Percentiles rank a stretch among this genome's conserved stretches.
Evolutionary conservation across 768 basidiomycete species (phyloP).

Genomic region (Imleria badia): DNA sequence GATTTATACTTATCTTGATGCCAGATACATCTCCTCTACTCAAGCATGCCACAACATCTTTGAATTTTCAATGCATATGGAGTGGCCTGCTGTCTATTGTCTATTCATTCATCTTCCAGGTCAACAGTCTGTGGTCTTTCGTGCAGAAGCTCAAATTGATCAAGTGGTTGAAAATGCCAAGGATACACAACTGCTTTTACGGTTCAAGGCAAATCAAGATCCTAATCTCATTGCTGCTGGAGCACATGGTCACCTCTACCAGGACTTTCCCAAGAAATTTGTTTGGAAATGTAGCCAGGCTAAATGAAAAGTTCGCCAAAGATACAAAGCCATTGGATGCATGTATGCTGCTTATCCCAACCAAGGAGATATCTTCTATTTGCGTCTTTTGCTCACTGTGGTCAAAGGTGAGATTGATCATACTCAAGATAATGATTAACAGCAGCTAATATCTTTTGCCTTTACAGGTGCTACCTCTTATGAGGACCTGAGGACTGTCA

Average conservation of each 20-base stretch:
- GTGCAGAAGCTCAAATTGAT: background rate
- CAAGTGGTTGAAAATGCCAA: background rate
- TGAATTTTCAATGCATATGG: slow-evolving; percentile 2
- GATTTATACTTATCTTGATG: background rate
- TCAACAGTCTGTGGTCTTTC: background rate
- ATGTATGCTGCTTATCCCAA: slow-evolving; percentile 18
- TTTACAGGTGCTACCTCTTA: slow-evolving; percentile 5
- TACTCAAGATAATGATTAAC: too few relatives aligned
- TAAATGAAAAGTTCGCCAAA: slow-evolving; percentile 29
- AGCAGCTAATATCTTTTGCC: too few relatives aligned
- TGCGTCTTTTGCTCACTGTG: slow-evolving; percentile 39
- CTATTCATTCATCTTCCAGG: background rate
- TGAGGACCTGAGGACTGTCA: slow-evolving; percentile 2
- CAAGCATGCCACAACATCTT: slow-evolving; percentile 1
- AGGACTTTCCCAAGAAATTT: slow-evolving; percentile 35
- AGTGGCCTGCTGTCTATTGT: slow-evolving; percentile 7
- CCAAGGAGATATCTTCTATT: slow-evolving; percentile 40
- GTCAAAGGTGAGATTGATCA: too few relatives aligned
- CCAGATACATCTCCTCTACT: background rate
- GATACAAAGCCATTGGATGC: slow-evolving; percentile 21
- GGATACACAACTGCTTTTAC: background rate
- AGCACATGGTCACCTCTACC: slow-evolving; percentile 24
- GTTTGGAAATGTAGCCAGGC: slow-evolving; percentile 20
- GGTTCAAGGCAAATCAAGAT: background rate
- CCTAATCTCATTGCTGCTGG: background rate